Conservation (phyloP, 1,139 yeast species). For the Blastobotrys malaysiensis region DNA sequence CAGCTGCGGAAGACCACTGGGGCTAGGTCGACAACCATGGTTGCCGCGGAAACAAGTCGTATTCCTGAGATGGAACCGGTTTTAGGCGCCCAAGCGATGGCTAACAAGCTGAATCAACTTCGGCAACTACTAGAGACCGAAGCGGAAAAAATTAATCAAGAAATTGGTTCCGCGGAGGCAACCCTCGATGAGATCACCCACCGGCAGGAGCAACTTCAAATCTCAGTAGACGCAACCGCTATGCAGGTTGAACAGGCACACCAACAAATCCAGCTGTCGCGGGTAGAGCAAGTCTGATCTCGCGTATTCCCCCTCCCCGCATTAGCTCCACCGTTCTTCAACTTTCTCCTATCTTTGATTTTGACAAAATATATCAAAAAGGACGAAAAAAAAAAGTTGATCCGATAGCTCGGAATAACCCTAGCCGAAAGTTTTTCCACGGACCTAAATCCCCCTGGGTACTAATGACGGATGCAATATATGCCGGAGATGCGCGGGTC, state of each 20-base stretch:
- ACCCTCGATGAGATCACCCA: background rate
- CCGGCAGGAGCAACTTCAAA: background rate
- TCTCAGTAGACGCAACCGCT: background rate
- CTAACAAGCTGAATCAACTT: background rate
- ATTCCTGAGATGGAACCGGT: background rate
- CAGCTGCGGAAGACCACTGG: background rate
- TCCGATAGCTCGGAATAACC: too few relatives aligned
- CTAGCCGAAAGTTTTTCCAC: too few relatives aligned
- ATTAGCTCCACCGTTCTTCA: too few relatives aligned
- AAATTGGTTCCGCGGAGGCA: background rate
- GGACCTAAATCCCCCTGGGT: too few relatives aligned
- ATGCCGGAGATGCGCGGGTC: background rate
- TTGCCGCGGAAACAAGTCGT: background rate
- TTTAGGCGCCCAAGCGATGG: background rate
- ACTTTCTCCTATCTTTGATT: too few relatives aligned
- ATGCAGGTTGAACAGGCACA: background rate
- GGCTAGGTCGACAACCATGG: background rate
- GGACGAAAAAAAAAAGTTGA: too few relatives aligned
- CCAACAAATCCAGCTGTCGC: background rate
- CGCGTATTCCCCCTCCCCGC: background rate
- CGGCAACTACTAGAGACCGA: background rate
- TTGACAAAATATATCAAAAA: too few relatives aligned
- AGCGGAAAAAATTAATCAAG: background rate
- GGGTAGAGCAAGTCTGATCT: background rate
- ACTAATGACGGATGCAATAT: background rate